A percentile compares a stretch with the other conserved stretches of the same genome.
phyloP scores from a whole-genome alignment of 2,329 filamentous ascomycete species.

The Monosporascus sp. region DNA sequence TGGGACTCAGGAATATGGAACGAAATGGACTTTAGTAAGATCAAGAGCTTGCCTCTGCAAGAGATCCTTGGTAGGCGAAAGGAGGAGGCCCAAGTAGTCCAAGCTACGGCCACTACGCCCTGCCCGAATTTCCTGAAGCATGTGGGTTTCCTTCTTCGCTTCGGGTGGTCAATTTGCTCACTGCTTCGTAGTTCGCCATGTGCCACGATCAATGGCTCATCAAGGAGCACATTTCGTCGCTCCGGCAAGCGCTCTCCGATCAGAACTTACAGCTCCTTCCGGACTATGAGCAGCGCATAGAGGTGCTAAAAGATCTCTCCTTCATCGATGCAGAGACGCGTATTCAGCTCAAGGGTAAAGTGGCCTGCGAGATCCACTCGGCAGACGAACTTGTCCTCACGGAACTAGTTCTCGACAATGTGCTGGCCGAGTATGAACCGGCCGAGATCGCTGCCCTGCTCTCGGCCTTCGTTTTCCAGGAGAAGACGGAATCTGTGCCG shows the following conservation, averaged over 20 bases:
- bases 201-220: slow-evolving; percentile 96
- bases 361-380: slow-evolving; percentile 96
- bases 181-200: slow-evolving; percentile 76
- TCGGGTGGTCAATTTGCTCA: slow-evolving; percentile 8
- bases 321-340: slow-evolving; percentile 86
- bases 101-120: slow-evolving; percentile 57
- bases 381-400: slow-evolving; percentile 95
- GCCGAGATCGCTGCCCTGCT: slow-evolving; percentile 94
- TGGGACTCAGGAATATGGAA: slow-evolving; percentile 76
- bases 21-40: slow-evolving; percentile 74
- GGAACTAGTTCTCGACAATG: slow-evolving; percentile 93
- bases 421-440: slow-evolving; percentile 89
- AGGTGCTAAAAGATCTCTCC: slow-evolving; percentile 82
- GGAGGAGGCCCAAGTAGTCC: slow-evolving; percentile 57
- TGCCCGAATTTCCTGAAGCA: slow-evolving; percentile 85
- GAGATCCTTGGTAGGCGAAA: slow-evolving; percentile 71
- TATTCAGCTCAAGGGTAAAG: slow-evolving; percentile 95
- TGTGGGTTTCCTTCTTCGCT: slow-evolving; percentile 47
- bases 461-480: slow-evolving; percentile 94
- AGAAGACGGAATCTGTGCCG: slow-evolving; percentile 82
- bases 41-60: slow-evolving; percentile 77
- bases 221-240: slow-evolving; percentile 82
- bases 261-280: slow-evolving; percentile 93
- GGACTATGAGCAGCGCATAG: slow-evolving; percentile 92
- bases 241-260: slow-evolving; percentile 87